These are phyloP conservation scores for Zygosaccharomyces gambellarensis DNA, from an alignment of 805 yeast genomes.

Conservation along the genomic window DNA sequence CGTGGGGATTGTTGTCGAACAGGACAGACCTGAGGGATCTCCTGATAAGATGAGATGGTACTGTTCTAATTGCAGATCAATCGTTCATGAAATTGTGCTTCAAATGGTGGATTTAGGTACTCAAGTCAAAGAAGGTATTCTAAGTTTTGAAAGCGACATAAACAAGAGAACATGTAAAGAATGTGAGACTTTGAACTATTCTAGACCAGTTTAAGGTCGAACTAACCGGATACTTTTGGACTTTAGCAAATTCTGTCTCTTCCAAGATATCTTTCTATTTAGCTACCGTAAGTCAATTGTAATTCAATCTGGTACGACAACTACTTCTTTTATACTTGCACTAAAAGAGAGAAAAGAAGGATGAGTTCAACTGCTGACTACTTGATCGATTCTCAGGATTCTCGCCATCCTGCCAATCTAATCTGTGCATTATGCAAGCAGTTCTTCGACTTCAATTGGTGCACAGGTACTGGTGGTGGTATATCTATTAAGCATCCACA, in stretches of 20 bases:
- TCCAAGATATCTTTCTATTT: neutral
- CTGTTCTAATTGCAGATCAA: conserved; percentile 60
- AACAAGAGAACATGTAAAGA: conserved; percentile 64
- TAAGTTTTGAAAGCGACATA: conserved; percentile 58
- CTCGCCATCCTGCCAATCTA: conserved; percentile 73
- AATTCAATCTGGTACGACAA: neutral
- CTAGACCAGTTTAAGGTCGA: conserved; percentile 42
- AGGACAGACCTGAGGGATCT: conserved; percentile 71
- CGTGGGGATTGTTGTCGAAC: conserved; percentile 87
- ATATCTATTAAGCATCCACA: conserved; percentile 56
- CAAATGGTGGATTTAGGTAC: conserved; percentile 81
- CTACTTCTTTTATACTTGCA: neutral
- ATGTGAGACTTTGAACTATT: conserved; percentile 70
- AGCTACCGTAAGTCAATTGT: neutral
- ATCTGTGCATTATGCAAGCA: conserved; percentile 75
- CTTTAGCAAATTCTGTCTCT: neutral
- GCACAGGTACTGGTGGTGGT: conserved; percentile 96
- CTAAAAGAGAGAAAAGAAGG: neutral
- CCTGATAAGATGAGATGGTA: conserved; percentile 85
- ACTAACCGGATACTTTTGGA: neutral
- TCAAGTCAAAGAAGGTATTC: conserved; percentile 80
- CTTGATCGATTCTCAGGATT: conserved; percentile 40
- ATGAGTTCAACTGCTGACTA: conserved; percentile 17
- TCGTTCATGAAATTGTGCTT: conserved; percentile 65
- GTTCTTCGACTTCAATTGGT: conserved; percentile 83